These are phyloP conservation scores for Rhodomyrtus psidioides DNA, from an alignment of 441 rosid genomes.

Conservation along the genomic window DNA sequence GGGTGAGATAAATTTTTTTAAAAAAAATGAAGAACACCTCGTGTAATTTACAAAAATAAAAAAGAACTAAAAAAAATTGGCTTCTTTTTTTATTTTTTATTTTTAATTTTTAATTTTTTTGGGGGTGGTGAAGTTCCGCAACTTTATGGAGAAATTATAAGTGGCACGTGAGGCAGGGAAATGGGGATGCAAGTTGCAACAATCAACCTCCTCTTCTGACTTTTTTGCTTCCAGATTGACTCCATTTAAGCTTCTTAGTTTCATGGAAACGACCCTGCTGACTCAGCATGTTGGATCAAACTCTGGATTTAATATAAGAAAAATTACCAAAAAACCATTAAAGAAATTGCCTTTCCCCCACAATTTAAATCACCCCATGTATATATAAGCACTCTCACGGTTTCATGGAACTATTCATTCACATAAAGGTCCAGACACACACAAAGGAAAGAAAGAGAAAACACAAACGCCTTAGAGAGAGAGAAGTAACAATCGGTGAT, in stretches of 20 bases:
- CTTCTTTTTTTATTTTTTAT: not conserved
- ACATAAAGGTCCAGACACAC: slow-evolving; percentile 11
- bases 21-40: not conserved
- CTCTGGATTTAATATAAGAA: not conserved
- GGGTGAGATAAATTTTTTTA: not conserved
- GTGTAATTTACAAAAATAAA: not conserved
- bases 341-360: not conserved
- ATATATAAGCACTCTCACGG: slow-evolving; percentile 11
- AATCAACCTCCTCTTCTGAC: slow-evolving; percentile 15
- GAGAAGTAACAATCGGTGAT: not conserved
- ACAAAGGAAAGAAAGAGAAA: not conserved
- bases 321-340: not conserved
- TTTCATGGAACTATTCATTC: slow-evolving; percentile 12
- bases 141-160: not conserved
- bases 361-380: slow-evolving; percentile 2
- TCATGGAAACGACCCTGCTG: not conserved
- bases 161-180: slow-evolving; percentile 9
- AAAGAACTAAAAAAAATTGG: not conserved
- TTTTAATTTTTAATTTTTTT: not conserved
- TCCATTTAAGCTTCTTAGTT: not conserved
- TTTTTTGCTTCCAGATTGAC: slow-evolving; percentile 14
- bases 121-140: not conserved
- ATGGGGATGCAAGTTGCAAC: not conserved
- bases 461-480: not conserved
- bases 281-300: slow-evolving; percentile 21